Evolutionary conservation across 2,329 filamentous ascomycete genomes (phyloP), one percentile per base, ranked within the genome.

Genomic region (Alternaria brassicae): DNA sequence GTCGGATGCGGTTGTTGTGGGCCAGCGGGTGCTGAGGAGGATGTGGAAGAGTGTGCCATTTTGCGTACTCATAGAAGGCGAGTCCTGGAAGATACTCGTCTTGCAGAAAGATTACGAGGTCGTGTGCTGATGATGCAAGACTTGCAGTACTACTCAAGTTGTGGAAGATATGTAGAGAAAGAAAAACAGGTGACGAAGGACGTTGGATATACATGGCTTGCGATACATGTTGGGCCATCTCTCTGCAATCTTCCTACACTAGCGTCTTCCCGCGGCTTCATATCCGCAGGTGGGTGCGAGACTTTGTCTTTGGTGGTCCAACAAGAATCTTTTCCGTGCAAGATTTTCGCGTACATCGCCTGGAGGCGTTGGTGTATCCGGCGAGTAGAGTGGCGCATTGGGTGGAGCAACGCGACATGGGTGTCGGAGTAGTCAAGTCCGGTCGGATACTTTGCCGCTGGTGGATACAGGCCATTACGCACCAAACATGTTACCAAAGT

Each of bases 271-370:
- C 6, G 49, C 51, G 40, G 42, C 12, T 53, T 47, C 50, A 60
- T 63, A 67, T 64, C 61, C 59, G 67, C 53, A 61, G 45, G 56
- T 59, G 58, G 52, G 23, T 55, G 36, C 39, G 12, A 0, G 17
- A 21, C 10, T 39, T 4, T 3, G 6, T 49, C 41, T 61, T 60
- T 56, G 66, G 66, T 72, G 58, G 60, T 47, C 41, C 48, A 60
- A 56, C 60, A 56, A 63, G 56, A 50, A 27, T 63, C 70, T 74
- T 75, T 75, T 74, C 72, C 72, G 72, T 60, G 66, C 25, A 69
- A 70, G 64, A 69, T 56, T 69, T 65, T 67, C 28, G 44, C 44
- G 12, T 21, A 21, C 4, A 47, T 56, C 57, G 53, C 39, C 6
- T 56, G 49, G 60, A 67, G 48, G 58, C 56, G 53, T 56, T 56